Conservation (phyloP, 2,329 filamentous ascomycete species). For the Leptographium radiaticola region DNA sequence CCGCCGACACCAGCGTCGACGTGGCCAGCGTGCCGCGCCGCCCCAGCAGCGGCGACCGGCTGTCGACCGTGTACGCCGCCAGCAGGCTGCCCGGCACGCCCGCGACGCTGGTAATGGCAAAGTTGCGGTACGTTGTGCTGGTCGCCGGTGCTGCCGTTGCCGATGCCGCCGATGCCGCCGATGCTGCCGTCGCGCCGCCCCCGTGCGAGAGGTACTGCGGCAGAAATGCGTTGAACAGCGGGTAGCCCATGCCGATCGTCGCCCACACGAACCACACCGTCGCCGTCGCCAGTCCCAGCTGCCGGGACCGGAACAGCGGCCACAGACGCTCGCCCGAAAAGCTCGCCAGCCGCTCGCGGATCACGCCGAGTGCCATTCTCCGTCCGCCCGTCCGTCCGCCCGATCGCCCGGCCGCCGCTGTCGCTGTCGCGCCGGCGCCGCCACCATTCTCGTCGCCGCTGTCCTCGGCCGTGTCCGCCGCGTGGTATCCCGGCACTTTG, state of each 20-base stretch:
- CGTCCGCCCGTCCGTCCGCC: too few relatives aligned
- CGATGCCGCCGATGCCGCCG: conserved; percentile 13
- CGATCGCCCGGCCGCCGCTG: too few relatives aligned
- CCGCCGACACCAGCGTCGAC: conserved; percentile 52
- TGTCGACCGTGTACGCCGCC: conserved; percentile 58
- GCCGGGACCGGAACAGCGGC: conserved; percentile 48
- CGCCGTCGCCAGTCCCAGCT: conserved; percentile 35
- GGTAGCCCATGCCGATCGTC: conserved; percentile 75
- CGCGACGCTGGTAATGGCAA: conserved; percentile 64
- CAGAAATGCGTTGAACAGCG: conserved; percentile 82
- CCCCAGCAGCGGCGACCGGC: conserved; percentile 48
- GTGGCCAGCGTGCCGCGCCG: conserved; percentile 59
- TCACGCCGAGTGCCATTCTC: conserved; percentile 6
- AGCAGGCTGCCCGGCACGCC: conserved; percentile 68
- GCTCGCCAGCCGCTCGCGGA: conserved; percentile 46
- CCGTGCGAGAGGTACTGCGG: conserved; percentile 66
- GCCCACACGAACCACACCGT: conserved; percentile 71
- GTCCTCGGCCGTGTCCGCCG: conserved; percentile 1
- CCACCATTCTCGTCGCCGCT: neutral
- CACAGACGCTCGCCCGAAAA: conserved; percentile 56
- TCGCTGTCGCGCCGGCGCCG: neutral
- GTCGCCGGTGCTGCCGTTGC: conserved; percentile 15
- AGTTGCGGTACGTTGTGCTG: conserved; percentile 58
- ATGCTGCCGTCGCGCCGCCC: conserved; percentile 15
- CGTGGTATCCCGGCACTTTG: conserved; percentile 4